A percentile compares a stretch with the other conserved stretches of the same genome.
Conservation (phyloP, 345 rosid genomes). For the Leavenworthia alabamica region DNA sequence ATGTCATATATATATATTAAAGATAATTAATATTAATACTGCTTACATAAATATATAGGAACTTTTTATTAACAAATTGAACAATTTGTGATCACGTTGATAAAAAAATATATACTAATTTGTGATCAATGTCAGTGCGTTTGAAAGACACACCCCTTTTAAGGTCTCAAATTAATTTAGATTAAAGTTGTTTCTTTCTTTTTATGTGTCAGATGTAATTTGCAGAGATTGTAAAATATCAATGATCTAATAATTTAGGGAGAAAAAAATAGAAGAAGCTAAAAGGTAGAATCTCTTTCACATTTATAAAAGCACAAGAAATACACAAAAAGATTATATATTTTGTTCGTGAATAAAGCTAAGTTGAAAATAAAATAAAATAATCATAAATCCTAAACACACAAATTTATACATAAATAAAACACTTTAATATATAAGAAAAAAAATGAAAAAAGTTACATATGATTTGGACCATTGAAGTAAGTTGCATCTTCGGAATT, state of each 20-base stretch:
- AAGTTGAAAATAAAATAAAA: constrained; percentile 21
- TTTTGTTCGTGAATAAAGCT: constrained; percentile 9
- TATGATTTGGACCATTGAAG: constrained; percentile 31
- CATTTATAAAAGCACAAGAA: constrained; percentile 6
- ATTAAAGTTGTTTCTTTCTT: constrained; percentile 20
- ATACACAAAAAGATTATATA: constrained; percentile 8
- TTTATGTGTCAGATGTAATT: constrained; percentile 25
- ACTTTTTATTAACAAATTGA: background rate
- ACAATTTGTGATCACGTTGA: too few relatives aligned
- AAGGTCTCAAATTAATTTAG: constrained; percentile 25
- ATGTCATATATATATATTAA: background rate
- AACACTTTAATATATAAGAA: background rate
- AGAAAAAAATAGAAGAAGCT: constrained; percentile 13
- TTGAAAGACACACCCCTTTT: constrained; percentile 27
- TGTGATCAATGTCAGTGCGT: constrained; percentile 25
- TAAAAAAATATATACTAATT: too few relatives aligned
- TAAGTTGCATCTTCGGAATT: constrained; percentile 43
- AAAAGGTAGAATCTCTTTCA: constrained; percentile 12
- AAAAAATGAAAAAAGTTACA: constrained; percentile 25
- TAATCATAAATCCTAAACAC: constrained; percentile 12
- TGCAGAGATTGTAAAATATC: background rate
- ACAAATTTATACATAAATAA: constrained; percentile 21
- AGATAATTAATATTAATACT: background rate
- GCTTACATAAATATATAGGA: background rate
- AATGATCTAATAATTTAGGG: constrained; percentile 17